Evolutionary conservation across 441 rosid species (phyloP), one percentile per base, ranked within the genome.

Genomic region (Populus trichocarpa): DNA sequence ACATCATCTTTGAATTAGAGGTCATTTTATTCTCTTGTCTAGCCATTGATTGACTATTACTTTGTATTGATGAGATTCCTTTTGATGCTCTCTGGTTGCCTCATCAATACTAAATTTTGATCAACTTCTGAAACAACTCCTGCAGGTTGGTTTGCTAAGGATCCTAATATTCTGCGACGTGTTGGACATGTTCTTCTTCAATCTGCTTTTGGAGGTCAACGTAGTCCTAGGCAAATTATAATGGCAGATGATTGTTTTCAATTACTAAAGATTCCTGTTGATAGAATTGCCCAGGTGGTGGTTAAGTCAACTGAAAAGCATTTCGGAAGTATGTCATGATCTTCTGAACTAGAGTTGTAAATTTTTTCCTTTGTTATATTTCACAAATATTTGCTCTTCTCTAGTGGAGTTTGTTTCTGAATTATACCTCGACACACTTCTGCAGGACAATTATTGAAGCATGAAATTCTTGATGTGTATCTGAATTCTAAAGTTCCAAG

Each of bases 71-170:
- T 22, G 66, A 10, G 28, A 22, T 61, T 61, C 66, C 66, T 61
- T 23, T 9, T 32, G 33, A 57, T 32, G 42, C 36, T 76, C 7
- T 16, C 12, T 14, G 13, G 6, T 53, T 76, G 9, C 68, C 13
- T 67, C 46, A 28, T 67, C 13, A 69, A 23, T 70, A 67, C 25
- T 68, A 65, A 50, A 22, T 32, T 22, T 57, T 76, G 71, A 75
- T 82, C 74, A 67, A 46, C 66, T 20, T 72, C 28, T 76, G 23
- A 68, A 75, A 81, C 40, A 18, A 57, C 63, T 77, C 32, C 77
- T 85, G 86, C 89, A 96, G 99, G 99, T 46, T 93, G 93, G 97
- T 88, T 92, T 87, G 96, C 98, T 12, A 94, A 87, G 79, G 97
- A 96, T 90, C 96, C 99, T 71, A 87, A 70, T 78, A 81, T 89